phyloP scores from a whole-genome alignment of 2,329 filamentous ascomycete genomes.

The Cercospora nicotianae region DNA sequence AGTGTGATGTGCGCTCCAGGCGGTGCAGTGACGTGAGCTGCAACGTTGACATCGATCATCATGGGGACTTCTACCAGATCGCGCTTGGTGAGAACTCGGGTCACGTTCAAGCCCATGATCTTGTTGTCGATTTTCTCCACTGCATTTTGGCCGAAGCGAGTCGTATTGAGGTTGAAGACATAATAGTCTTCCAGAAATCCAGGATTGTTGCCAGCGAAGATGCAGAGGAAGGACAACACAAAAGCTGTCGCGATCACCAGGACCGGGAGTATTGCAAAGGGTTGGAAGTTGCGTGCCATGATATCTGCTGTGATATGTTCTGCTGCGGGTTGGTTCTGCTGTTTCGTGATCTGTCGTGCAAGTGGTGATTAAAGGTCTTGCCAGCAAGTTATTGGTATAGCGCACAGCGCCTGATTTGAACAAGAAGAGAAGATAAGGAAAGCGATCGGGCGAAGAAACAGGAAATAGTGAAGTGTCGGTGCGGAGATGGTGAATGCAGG shows the following conservation, averaged over 20 bases:
- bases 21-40: constrained; percentile 15
- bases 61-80: constrained; percentile 16
- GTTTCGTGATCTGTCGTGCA: neutral
- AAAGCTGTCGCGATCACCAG: constrained; percentile 55
- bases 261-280: constrained; percentile 30
- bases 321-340: neutral
- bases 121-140: constrained; percentile 35
- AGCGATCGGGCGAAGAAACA: neutral
- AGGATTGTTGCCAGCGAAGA: constrained; percentile 61
- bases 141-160: constrained; percentile 50
- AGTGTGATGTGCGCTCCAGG: constrained; percentile 26
- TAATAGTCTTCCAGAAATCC: constrained; percentile 58
- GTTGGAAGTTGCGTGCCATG: constrained; percentile 21
- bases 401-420: constrained; percentile 10
- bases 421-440: neutral
- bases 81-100: constrained; percentile 25
- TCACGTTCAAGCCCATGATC: constrained; percentile 29
- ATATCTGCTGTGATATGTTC: neutral
- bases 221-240: constrained; percentile 59
- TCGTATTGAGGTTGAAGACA: constrained; percentile 61
- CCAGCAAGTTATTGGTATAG: constrained; percentile 9
- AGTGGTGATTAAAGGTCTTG: constrained; percentile 3
- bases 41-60: constrained; percentile 11
- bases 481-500: constrained; percentile 9
- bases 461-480: constrained; percentile 6